A percentile compares a stretch with the other conserved stretches of the same genome.
Conservation (phyloP, 2,329 filamentous ascomycete species). For the Dichotomopilus funicola region DNA sequence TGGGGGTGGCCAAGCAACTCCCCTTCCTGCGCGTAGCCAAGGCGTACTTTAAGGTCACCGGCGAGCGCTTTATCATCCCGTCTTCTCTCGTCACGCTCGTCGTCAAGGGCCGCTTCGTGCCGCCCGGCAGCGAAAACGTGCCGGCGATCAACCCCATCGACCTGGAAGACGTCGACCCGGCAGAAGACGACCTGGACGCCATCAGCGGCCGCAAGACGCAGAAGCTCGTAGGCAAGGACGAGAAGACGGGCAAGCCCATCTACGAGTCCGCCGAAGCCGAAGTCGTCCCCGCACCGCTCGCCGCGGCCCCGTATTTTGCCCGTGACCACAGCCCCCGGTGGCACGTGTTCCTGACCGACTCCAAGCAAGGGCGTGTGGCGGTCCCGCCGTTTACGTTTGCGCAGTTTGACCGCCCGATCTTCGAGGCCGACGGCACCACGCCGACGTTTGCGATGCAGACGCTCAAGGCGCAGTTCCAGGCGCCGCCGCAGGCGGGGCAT, state of each 20-base stretch:
- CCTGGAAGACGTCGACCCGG: slow-evolving; percentile 84
- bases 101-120: slow-evolving; percentile 89
- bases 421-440: slow-evolving; percentile 64
- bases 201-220: slow-evolving; percentile 71
- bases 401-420: slow-evolving; percentile 83
- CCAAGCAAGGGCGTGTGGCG: slow-evolving; percentile 90
- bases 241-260: slow-evolving; percentile 47
- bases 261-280: slow-evolving; percentile 47
- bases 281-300: slow-evolving; percentile 72
- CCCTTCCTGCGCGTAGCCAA: slow-evolving; percentile 80
- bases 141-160: slow-evolving; percentile 71
- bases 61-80: slow-evolving; percentile 87
- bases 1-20: slow-evolving; percentile 74
- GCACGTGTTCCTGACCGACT: slow-evolving; percentile 92
- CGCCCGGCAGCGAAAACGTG: slow-evolving; percentile 70
- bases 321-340: slow-evolving; percentile 85
- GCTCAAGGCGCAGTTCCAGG: slow-evolving; percentile 93
- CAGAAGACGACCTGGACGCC: slow-evolving; percentile 85
- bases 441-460: slow-evolving; percentile 95
- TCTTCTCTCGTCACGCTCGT: slow-evolving; percentile 90
- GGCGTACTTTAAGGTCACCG: slow-evolving; percentile 97
- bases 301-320: slow-evolving; percentile 82
- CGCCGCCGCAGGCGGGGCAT: slow-evolving; percentile 82
- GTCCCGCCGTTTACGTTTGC: slow-evolving; percentile 95
- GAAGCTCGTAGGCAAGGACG: slow-evolving; percentile 58